These are phyloP conservation scores for Protomyces inouyei DNA, from an alignment of 1,139 yeast genomes.

Conservation along the genomic window DNA sequence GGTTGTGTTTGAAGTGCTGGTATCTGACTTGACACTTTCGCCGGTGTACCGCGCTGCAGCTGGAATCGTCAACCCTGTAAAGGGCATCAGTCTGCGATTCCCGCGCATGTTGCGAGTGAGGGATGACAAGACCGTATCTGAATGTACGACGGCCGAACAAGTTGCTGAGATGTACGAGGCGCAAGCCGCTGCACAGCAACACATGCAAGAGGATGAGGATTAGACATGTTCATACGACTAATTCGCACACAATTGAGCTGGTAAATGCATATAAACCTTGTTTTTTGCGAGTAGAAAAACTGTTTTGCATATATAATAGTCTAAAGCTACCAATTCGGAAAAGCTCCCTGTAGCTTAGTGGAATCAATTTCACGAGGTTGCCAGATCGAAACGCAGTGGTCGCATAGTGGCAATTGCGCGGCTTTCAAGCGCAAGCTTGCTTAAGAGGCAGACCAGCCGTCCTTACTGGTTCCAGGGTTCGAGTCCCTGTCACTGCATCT, in stretches of 20 bases:
- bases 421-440: background rate
- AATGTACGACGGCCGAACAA: constrained; percentile 84
- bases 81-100: constrained; percentile 85
- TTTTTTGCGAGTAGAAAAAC: no score
- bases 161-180: constrained; percentile 68
- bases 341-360: background rate
- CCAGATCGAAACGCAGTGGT: background rate
- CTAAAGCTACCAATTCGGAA: no score
- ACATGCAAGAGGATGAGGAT: background rate
- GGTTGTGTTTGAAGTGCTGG: constrained; percentile 77
- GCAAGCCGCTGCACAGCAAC: constrained; percentile 14
- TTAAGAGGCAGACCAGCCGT: background rate
- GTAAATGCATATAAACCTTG: no score
- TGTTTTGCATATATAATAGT: no score
- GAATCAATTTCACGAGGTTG: background rate
- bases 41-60: constrained; percentile 82
- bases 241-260: no score
- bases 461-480: constrained; percentile 1
- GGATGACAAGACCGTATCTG: constrained; percentile 83
- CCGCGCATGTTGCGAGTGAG: constrained; percentile 83
- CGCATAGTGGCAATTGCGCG: constrained; percentile 2
- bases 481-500: background rate
- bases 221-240: background rate
- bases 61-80: constrained; percentile 44
- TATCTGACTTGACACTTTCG: constrained; percentile 88